Conservation (phyloP, 2,329 filamentous ascomycete species). For the Lachnellula cervina region DNA sequence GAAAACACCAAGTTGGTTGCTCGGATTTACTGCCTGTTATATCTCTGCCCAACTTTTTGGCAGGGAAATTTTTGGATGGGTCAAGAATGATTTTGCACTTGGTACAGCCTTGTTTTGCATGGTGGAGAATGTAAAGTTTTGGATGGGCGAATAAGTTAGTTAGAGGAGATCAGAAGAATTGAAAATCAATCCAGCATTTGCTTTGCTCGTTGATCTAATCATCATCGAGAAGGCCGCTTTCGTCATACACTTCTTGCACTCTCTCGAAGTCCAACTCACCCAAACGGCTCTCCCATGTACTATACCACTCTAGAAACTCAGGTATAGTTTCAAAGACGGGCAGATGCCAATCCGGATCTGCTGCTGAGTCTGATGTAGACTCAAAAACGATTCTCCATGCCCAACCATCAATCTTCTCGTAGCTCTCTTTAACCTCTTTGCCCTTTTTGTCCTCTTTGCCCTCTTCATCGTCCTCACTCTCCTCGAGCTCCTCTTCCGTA, state of each 20-base stretch:
- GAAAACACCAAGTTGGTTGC: no score
- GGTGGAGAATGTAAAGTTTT: no score
- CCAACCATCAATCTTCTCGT: neutral
- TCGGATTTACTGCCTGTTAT: no score
- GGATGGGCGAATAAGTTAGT: no score
- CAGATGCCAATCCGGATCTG: neutral
- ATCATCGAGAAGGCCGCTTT: neutral
- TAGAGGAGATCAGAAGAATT: no score
- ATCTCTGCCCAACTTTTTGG: no score
- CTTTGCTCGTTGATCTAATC: no score
- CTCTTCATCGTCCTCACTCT: neutral
- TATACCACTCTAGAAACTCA: neutral
- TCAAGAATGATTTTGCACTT: no score
- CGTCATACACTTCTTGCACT: neutral
- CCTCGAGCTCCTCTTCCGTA: neutral
- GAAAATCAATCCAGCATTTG: no score
- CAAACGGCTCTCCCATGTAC: neutral
- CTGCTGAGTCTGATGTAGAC: neutral
- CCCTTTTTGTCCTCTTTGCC: neutral
- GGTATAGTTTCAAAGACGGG: neutral
- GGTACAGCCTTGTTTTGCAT: no score
- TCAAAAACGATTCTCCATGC: neutral
- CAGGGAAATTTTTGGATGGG: no score
- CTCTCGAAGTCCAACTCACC: neutral
- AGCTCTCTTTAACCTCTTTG: neutral